Evolutionary conservation across 768 basidiomycete genomes (phyloP).

Genomic region (Rhodosporidiobolus sp.): DNA sequence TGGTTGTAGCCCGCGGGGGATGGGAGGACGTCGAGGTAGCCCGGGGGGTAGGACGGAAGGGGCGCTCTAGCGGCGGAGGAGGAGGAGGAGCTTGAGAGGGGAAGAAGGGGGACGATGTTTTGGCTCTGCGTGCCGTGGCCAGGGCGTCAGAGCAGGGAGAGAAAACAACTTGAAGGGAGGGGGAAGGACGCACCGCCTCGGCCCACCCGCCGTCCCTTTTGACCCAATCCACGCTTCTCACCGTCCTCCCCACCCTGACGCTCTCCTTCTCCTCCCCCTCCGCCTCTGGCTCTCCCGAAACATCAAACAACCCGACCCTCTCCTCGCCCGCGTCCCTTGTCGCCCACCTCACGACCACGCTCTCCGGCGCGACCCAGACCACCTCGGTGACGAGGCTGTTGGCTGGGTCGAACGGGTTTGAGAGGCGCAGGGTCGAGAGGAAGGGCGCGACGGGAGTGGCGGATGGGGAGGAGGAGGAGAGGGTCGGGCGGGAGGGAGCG

Average conservation of each 20-base stretch:
- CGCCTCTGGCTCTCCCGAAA: slow-evolving; percentile 46
- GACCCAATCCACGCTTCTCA: slow-evolving; percentile 79
- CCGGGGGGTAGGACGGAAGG: slow-evolving; percentile 20
- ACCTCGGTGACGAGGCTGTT: slow-evolving; percentile 78
- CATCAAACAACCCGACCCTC: slow-evolving; percentile 71
- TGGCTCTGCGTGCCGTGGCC: slow-evolving; percentile 55
- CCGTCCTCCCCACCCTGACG: slow-evolving; percentile 58
- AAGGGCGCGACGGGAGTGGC: slow-evolving; percentile 44
- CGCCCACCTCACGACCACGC: slow-evolving; percentile 78
- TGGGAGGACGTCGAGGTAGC: slow-evolving; percentile 89
- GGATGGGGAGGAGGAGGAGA: not conserved
- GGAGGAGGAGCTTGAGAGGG: slow-evolving; percentile 8
- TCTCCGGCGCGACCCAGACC: slow-evolving; percentile 74
- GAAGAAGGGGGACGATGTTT: slow-evolving; percentile 52
- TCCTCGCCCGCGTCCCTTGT: slow-evolving; percentile 79
- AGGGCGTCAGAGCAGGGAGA: not conserved
- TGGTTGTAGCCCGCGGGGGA: slow-evolving; percentile 77
- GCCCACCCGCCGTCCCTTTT: slow-evolving; percentile 94
- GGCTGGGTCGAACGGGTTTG: slow-evolving; percentile 42
- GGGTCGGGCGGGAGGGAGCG: slow-evolving; percentile 14
- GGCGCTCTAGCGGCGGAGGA: not conserved
- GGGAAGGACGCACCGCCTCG: slow-evolving; percentile 61
- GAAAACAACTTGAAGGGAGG: not conserved
- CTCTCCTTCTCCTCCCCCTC: slow-evolving; percentile 43
- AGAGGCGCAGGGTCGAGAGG: slow-evolving; percentile 50